phyloP scores from a whole-genome alignment of 78 protist species.

The Salpingoeca rosetta region DNA sequence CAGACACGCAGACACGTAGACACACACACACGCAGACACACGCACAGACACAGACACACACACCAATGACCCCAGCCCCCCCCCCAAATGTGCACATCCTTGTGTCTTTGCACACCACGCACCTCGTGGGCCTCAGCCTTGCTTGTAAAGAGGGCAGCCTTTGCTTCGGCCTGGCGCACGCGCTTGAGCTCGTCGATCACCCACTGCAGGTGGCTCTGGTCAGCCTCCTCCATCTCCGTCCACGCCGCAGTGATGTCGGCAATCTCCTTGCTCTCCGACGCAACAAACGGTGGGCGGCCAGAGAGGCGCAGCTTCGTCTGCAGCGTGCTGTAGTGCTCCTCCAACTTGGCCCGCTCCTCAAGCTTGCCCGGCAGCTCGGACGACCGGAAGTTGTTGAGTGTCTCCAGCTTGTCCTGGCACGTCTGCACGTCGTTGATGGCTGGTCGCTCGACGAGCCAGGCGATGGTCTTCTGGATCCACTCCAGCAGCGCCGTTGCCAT shows the following conservation, averaged over 20 bases:
- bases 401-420: not conserved
- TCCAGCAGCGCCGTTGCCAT: not conserved
- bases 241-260: constrained; percentile 18
- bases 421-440: not conserved
- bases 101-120: no score
- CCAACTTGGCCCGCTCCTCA: constrained; percentile 12
- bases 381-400: not conserved
- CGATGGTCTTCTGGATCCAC: constrained; percentile 13
- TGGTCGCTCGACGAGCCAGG: not conserved
- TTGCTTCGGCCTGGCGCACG: not conserved
- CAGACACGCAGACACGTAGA: no score
- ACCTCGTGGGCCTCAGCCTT: not conserved
- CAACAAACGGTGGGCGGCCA: constrained; percentile 21
- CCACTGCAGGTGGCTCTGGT: not conserved
- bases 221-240: constrained; percentile 16
- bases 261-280: constrained; percentile 11
- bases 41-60: no score
- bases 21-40: no score
- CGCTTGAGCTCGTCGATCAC: constrained; percentile 18
- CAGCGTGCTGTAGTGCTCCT: constrained; percentile 6
- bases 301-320: constrained; percentile 13
- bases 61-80: no score
- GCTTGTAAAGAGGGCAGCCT: not conserved
- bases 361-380: constrained; percentile 23
- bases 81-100: no score